phyloP scores from a whole-genome alignment of 768 basidiomycete species.

The Phlegmacium glaucopus region DNA sequence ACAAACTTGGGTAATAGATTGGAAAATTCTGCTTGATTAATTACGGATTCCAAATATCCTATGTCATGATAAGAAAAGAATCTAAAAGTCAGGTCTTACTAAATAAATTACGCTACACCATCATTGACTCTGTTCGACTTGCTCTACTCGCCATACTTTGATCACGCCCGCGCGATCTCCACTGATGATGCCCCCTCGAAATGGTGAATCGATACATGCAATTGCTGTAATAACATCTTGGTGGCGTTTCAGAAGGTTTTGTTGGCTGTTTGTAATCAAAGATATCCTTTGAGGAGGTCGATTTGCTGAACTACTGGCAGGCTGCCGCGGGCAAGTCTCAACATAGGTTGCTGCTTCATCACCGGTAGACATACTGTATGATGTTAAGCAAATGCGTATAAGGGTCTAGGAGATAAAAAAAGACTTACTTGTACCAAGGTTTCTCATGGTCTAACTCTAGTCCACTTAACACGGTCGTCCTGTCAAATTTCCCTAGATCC shows the following conservation, averaged over 20 bases:
- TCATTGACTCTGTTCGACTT: slow-evolving; percentile 28
- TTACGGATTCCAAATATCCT: background rate
- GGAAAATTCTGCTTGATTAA: background rate
- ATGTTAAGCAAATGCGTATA: background rate
- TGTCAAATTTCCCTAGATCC: slow-evolving; percentile 75
- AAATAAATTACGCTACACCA: too few species aligned
- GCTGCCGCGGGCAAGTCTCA: slow-evolving; percentile 57
- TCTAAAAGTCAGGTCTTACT: too few species aligned
- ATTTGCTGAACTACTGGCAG: slow-evolving; percentile 48
- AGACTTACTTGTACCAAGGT: slow-evolving; percentile 71
- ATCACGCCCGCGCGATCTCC: slow-evolving; percentile 87
- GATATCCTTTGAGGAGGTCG: slow-evolving; percentile 74
- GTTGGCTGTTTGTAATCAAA: slow-evolving; percentile 77
- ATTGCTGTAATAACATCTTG: slow-evolving; percentile 88
- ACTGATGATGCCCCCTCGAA: slow-evolving; percentile 88
- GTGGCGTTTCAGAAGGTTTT: slow-evolving; percentile 81
- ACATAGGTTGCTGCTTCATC: slow-evolving; percentile 51
- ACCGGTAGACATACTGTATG: slow-evolving; percentile 35
- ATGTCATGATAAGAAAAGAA: background rate
- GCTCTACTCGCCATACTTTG: slow-evolving; percentile 85
- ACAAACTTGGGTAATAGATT: slow-evolving; percentile 31
- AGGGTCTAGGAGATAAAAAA: slow-evolving; percentile 1
- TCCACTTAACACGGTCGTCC: slow-evolving; percentile 78
- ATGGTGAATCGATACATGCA: slow-evolving; percentile 87
- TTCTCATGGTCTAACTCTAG: slow-evolving; percentile 71